Conservation (phyloP, 139 green algal genomes). For the Klebsormidium nitens region DNA sequence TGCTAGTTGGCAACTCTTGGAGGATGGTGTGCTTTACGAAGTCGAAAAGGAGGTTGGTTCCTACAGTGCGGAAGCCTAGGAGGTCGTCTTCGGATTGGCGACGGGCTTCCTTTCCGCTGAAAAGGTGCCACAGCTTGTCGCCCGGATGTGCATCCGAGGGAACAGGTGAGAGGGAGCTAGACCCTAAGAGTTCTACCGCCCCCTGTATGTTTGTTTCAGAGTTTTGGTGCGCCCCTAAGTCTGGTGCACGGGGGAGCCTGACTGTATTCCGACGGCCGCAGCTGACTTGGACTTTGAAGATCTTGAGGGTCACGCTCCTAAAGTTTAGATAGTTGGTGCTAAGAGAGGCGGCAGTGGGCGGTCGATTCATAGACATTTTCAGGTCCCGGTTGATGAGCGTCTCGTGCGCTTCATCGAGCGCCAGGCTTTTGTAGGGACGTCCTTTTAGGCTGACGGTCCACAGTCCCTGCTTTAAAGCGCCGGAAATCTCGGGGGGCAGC, state of each 20-base stretch:
- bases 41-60: no score
- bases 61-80: no score
- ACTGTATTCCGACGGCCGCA: not conserved
- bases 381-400: not conserved
- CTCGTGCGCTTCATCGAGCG: conserved; percentile 1
- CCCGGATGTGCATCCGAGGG: no score
- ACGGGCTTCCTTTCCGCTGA: no score
- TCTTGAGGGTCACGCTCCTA: not conserved
- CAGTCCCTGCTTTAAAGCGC: not conserved
- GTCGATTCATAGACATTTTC: not conserved
- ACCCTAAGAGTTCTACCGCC: not conserved
- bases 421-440: not conserved
- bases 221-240: not conserved
- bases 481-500: not conserved
- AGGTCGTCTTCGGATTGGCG: no score
- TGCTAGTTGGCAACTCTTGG: no score
- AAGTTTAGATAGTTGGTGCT: not conserved
- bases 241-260: not conserved
- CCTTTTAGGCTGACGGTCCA: not conserved
- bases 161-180: no score
- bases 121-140: no score
- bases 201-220: not conserved
- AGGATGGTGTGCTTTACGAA: no score
- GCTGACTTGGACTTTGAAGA: not conserved
- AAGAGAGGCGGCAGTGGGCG: not conserved